Conservation (phyloP, 768 basidiomycete genomes). For the Boletus eberwhitei region DNA sequence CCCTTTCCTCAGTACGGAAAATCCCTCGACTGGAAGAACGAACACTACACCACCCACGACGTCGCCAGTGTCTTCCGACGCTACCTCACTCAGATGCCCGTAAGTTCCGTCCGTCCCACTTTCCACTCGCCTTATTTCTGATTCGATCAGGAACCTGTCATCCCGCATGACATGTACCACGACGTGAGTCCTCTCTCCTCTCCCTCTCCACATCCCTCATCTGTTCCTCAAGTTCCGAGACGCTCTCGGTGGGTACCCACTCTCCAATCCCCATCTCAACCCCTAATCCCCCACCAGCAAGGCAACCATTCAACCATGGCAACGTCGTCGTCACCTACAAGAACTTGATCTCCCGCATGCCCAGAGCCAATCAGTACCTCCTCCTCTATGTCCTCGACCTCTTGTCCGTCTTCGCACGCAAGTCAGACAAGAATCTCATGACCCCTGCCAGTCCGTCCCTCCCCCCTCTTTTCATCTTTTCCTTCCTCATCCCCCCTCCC, state of each 20-base stretch:
- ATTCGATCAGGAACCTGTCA: constrained; percentile 78
- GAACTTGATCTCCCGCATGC: constrained; percentile 77
- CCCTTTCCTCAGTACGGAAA: constrained; percentile 75
- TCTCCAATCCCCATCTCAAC: not conserved
- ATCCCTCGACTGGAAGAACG: constrained; percentile 83
- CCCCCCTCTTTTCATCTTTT: not conserved
- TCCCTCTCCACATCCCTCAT: constrained; percentile 6
- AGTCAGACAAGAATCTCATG: constrained; percentile 92
- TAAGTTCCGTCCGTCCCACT: constrained; percentile 40
- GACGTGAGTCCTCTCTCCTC: constrained; percentile 50
- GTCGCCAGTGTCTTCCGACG: constrained; percentile 94
- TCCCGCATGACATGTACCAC: constrained; percentile 88
- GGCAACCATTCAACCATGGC: constrained; percentile 63
- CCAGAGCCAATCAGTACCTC: constrained; percentile 91
- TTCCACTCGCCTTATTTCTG: constrained; percentile 5
- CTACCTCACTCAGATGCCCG: constrained; percentile 96
- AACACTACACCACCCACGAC: constrained; percentile 90
- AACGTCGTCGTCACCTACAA: constrained; percentile 80
- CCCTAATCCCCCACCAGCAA: constrained; percentile 43
- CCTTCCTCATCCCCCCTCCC: not conserved
- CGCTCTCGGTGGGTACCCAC: constrained; percentile 53
- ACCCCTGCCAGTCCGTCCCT: constrained; percentile 77
- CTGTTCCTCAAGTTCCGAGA: constrained; percentile 63
- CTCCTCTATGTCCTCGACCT: constrained; percentile 95
- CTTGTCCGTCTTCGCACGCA: constrained; percentile 90